Evolutionary conservation across 768 basidiomycete species (phyloP).

Genomic region (Tricholoma hemisulphureum): DNA sequence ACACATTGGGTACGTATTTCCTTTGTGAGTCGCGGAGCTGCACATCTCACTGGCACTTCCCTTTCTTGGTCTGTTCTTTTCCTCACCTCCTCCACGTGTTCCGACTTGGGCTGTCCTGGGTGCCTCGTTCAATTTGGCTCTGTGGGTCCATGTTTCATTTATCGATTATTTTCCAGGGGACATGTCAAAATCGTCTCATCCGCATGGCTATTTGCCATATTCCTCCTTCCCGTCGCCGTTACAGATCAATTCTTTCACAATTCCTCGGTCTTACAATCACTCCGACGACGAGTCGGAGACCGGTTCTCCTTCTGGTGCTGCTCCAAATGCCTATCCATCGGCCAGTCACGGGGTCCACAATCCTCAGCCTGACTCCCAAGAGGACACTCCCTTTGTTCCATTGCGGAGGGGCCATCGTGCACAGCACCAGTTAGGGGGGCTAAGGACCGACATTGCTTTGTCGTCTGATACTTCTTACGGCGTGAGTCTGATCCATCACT

Average conservation of each 20-base stretch:
- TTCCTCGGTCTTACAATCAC: constrained; percentile 15
- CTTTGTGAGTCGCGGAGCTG: constrained; percentile 12
- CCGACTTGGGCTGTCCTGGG: not conserved
- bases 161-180: constrained; percentile 9
- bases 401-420: not conserved
- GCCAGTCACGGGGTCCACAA: constrained; percentile 4
- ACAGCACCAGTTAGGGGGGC: not conserved
- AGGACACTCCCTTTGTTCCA: constrained; percentile 4
- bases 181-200: constrained; percentile 12
- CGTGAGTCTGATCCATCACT: not conserved
- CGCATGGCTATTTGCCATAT: constrained; percentile 9
- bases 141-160: constrained; percentile 17
- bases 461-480: not conserved
- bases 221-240: not conserved
- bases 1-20: constrained; percentile 11
- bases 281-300: constrained; percentile 17
- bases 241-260: constrained; percentile 8
- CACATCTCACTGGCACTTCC: constrained; percentile 14
- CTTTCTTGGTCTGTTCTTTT: constrained; percentile 2
- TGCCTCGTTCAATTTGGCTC: not conserved
- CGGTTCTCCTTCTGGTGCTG: constrained; percentile 12
- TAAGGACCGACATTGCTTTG: not conserved
- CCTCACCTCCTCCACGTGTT: constrained; percentile 2
- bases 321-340: constrained; percentile 7
- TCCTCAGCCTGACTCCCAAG: not conserved